Evolutionary conservation across 2,329 filamentous ascomycete genomes (phyloP).

Genomic region (Phaeophleospora eucalypticola): DNA sequence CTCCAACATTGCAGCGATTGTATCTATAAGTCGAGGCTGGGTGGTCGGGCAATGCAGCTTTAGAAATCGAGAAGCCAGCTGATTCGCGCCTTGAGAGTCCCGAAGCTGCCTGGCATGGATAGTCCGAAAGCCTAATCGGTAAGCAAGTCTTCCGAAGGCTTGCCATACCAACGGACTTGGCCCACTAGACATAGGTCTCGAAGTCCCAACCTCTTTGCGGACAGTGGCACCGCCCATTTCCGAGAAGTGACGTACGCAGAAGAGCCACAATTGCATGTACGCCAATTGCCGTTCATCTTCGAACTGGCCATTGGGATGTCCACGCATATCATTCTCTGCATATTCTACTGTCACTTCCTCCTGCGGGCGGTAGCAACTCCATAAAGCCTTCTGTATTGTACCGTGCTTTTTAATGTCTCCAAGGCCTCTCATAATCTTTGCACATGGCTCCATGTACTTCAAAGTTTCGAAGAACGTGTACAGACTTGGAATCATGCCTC

Average conservation of each 20-base stretch:
- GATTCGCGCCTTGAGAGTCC: too few species aligned
- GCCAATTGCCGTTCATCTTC: background rate
- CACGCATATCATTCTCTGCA: conserved; percentile 3
- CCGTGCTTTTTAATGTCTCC: conserved; percentile 1
- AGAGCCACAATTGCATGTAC: conserved; percentile 16
- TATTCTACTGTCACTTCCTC: conserved; percentile 8
- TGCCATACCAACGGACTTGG: conserved; percentile 8
- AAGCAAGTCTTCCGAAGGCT: conserved; percentile 6
- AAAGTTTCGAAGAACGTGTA: conserved; percentile 24
- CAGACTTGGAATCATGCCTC: conserved; percentile 22
- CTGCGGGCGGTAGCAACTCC: conserved; percentile 4
- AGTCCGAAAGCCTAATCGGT: conserved; percentile 5
- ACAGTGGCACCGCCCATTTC: conserved; percentile 8
- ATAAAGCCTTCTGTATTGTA: conserved; percentile 8
- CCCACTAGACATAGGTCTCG: conserved; percentile 7
- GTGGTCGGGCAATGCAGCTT: too few species aligned
- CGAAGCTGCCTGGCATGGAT: too few species aligned
- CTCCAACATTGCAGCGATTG: too few species aligned
- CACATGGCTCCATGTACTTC: conserved; percentile 23
- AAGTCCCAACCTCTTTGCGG: conserved; percentile 8
- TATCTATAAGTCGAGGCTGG: too few species aligned
- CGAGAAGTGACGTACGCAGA: conserved; percentile 13
- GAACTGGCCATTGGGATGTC: background rate
- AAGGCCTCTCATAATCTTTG: conserved; percentile 10
- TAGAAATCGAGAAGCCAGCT: too few species aligned